A percentile compares a stretch with the other conserved stretches of the same genome.
phyloP scores from a whole-genome alignment of 1,284 basidiomycete genomes.

The Rhodotorula sp. region DNA sequence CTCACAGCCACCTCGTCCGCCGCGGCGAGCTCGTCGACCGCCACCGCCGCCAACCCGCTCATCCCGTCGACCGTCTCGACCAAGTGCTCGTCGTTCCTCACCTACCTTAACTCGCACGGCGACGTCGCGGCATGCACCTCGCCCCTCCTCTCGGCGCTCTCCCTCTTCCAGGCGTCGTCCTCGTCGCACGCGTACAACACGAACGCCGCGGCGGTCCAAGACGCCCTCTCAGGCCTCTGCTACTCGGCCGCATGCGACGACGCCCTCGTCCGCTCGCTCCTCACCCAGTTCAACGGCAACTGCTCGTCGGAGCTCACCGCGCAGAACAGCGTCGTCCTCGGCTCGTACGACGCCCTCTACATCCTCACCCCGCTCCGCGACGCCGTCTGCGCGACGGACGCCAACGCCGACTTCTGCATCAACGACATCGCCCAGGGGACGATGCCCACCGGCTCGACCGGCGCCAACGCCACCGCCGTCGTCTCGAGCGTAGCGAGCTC shows the following conservation, averaged over 20 bases:
- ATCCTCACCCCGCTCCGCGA: constrained; percentile 63
- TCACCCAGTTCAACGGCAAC: constrained; percentile 67
- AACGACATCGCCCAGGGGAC: constrained; percentile 27
- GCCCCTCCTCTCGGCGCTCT: constrained; percentile 66
- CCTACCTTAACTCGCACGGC: constrained; percentile 63
- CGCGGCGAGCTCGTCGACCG: neutral
- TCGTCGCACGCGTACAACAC: constrained; percentile 4
- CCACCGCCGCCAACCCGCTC: constrained; percentile 53
- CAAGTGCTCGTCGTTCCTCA: constrained; percentile 65
- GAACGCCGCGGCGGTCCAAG: constrained; percentile 52
- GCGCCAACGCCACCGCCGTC: constrained; percentile 10
- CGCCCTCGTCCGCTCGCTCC: constrained; percentile 61
- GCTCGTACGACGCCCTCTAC: constrained; percentile 77
- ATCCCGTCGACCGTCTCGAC: constrained; percentile 67
- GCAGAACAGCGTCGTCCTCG: constrained; percentile 48
- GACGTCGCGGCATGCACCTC: constrained; percentile 64
- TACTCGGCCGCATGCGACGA: constrained; percentile 61
- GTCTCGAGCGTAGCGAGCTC: constrained; percentile 6
- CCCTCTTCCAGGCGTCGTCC: constrained; percentile 57
- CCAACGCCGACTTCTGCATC: constrained; percentile 60
- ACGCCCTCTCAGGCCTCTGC: constrained; percentile 66
- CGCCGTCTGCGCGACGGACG: constrained; percentile 72
- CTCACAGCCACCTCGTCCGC: neutral
- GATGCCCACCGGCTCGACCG: constrained; percentile 22
- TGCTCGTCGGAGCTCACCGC: constrained; percentile 71